Evolutionary conservation across 345 rosid genomes (phyloP).

Genomic region (Odontarrhena argentea): DNA sequence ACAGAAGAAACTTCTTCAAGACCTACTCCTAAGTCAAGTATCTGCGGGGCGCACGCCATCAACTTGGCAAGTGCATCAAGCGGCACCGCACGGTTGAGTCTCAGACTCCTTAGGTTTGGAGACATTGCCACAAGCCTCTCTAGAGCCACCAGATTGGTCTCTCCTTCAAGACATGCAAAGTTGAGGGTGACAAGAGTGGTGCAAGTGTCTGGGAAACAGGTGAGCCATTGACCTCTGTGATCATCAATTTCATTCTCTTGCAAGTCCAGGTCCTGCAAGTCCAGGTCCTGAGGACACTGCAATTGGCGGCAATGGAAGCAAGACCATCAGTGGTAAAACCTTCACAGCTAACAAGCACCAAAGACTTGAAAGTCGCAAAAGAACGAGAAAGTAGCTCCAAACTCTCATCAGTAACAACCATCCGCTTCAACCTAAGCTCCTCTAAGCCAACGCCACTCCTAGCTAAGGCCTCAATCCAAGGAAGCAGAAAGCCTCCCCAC

Average conservation of each 20-base stretch:
- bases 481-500: slow-evolving; percentile 80
- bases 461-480: slow-evolving; percentile 84
- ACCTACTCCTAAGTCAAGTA: slow-evolving; percentile 86
- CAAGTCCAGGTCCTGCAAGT: slow-evolving; percentile 86
- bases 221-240: slow-evolving; percentile 90
- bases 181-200: slow-evolving; percentile 80
- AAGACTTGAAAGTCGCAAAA: slow-evolving; percentile 73
- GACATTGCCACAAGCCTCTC: slow-evolving; percentile 93
- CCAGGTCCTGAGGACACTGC: slow-evolving; percentile 42
- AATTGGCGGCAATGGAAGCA: slow-evolving; percentile 87
- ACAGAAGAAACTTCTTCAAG: too few species aligned
- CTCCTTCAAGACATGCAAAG: slow-evolving; percentile 93
- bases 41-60: slow-evolving; percentile 65
- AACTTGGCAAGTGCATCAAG: slow-evolving; percentile 66
- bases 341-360: slow-evolving; percentile 95
- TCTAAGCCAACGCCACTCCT: slow-evolving; percentile 61
- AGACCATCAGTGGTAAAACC: slow-evolving; percentile 91
- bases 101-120: slow-evolving; percentile 81
- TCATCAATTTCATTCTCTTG: slow-evolving; percentile 98
- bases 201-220: slow-evolving; percentile 75
- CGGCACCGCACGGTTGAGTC: slow-evolving; percentile 76
- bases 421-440: slow-evolving; percentile 94
- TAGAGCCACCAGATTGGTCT: slow-evolving; percentile 67
- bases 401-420: slow-evolving; percentile 85
- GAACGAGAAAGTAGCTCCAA: slow-evolving; percentile 74